Evolutionary conservation across 2,329 filamentous ascomycete genomes (phyloP), one percentile per base, ranked within the genome.

Genomic region (Rutstroemia sp.): DNA sequence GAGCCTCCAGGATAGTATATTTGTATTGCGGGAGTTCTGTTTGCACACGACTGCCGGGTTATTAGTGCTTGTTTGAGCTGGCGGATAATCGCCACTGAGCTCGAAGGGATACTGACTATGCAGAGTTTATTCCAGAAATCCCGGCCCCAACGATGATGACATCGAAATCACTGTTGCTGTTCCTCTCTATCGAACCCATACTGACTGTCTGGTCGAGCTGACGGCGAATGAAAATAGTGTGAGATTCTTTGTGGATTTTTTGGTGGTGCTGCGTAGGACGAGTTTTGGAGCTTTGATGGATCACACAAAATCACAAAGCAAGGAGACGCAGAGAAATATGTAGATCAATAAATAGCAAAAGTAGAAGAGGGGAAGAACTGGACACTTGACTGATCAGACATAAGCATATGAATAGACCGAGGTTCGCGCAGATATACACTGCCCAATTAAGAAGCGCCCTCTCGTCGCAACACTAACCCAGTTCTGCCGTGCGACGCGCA

Each of bases 101-200:
- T 10, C 8, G 27, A 21, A 30, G 17, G 12, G 39, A 4, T n/a
- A 42, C 54, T 56, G 38, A 56, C 54, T 91, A 90, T 14, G 81
- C 87, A 12, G 83, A 76, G 63, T 90, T 89, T 72, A 92, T 86
- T 53, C 88, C 88, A 5, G 85, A 86, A 54, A 92, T 82, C 10
- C 88, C 88, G 2, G 86, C 86, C 12, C 88, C 88, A 52, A 92
- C 72, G 62, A 92, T 82, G 64, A 89, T 69, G 17, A 83, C 70
- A 64, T 86, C 82, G 60, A 60, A 65, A 42, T 67, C 59, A 25
- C 47, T 45, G n/a, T 38, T 42, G 8, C 17, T 25, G n/a, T 51
- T n/a, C 19, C 38, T 56, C 16, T 48, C 44, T 27, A 59, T 48
- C 8, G 60, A 61, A 10, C 61, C 61, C 60, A 63, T 63, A 47